These are phyloP conservation scores for Dimargaris xerosporica DNA, from an alignment of 192 early-diverging fungal genomes.

Conservation along the genomic window DNA sequence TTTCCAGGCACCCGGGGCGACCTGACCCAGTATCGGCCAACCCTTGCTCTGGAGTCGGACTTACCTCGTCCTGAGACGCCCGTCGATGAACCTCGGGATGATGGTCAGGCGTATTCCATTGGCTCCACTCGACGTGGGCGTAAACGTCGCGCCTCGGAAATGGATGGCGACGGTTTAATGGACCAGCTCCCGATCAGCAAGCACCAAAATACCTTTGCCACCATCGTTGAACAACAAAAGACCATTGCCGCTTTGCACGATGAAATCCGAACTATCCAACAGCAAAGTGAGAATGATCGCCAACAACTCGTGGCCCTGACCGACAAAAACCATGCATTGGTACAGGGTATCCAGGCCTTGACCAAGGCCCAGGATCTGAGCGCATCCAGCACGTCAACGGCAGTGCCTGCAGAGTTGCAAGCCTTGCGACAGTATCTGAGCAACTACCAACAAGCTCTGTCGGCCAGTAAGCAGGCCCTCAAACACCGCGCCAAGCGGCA, in stretches of 20 bases:
- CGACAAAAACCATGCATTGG: not conserved
- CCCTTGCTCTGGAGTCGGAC: not conserved
- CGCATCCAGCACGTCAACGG: not conserved
- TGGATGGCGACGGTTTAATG: not conserved
- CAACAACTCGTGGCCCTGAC: not conserved
- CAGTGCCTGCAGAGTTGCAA: not conserved
- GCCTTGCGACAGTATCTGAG: not conserved
- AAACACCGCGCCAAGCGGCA: not conserved
- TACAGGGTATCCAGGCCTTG: not conserved
- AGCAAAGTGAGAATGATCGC: not conserved
- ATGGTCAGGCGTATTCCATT: not conserved
- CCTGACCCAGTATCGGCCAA: not conserved
- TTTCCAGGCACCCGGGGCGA: slow-evolving; percentile 22
- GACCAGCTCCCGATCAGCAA: slow-evolving; percentile 2
- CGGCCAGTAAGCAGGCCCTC: not conserved
- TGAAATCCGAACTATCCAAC: not conserved
- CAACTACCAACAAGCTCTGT: slow-evolving; percentile 4
- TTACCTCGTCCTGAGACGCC: not conserved
- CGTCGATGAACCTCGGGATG: not conserved
- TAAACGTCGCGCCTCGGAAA: slow-evolving; percentile 10
- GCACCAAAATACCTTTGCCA: slow-evolving; percentile 9
- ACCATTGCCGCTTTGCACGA: slow-evolving; percentile 3
- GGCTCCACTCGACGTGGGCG: not conserved
- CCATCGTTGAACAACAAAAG: slow-evolving; percentile 2
- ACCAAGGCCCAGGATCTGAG: not conserved